Evolutionary conservation across 2,329 filamentous ascomycete species (phyloP).

Genomic region (Pseudomassariella vexata): DNA sequence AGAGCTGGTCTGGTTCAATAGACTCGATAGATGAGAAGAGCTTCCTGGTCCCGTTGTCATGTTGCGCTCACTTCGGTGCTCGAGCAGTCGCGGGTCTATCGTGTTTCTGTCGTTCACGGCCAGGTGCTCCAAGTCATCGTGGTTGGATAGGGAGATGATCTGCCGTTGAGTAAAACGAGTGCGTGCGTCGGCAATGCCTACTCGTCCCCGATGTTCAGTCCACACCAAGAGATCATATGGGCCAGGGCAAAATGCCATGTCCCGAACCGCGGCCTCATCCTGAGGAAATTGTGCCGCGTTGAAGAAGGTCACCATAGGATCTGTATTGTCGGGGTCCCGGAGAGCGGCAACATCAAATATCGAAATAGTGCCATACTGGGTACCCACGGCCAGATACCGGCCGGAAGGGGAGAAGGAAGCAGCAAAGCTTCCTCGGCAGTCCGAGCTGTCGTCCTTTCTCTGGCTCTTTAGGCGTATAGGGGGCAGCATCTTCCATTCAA

Average conservation of each 20-base stretch:
- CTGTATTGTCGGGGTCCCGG: conserved; percentile 32
- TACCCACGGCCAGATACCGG: conserved; percentile 67
- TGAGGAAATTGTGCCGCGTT: conserved; percentile 67
- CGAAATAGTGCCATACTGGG: conserved; percentile 74
- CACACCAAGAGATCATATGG: conserved; percentile 89
- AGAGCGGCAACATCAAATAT: conserved; percentile 59
- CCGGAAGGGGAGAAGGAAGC: conserved; percentile 72
- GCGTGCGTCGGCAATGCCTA: conserved; percentile 70
- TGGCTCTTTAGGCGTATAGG: conserved; percentile 55
- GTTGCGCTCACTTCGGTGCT: conserved; percentile 39
- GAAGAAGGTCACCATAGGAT: conserved; percentile 70
- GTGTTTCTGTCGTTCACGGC: conserved; percentile 49
- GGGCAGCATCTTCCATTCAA: conserved; percentile 45
- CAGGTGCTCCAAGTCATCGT: conserved; percentile 51
- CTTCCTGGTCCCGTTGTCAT: conserved; percentile 21
- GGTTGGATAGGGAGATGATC: conserved; percentile 57
- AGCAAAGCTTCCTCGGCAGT: conserved; percentile 66
- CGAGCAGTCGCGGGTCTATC: conserved; percentile 47
- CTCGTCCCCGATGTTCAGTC: conserved; percentile 78
- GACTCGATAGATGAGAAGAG: conserved; percentile 25
- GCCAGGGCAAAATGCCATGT: conserved; percentile 87
- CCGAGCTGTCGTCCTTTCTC: conserved; percentile 44
- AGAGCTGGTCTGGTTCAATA: conserved; percentile 22
- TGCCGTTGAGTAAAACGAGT: conserved; percentile 63
- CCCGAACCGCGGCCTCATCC: conserved; percentile 74